phyloP scores from a whole-genome alignment of 306 rosid genomes.

The Macrotyloma uniflorum region DNA sequence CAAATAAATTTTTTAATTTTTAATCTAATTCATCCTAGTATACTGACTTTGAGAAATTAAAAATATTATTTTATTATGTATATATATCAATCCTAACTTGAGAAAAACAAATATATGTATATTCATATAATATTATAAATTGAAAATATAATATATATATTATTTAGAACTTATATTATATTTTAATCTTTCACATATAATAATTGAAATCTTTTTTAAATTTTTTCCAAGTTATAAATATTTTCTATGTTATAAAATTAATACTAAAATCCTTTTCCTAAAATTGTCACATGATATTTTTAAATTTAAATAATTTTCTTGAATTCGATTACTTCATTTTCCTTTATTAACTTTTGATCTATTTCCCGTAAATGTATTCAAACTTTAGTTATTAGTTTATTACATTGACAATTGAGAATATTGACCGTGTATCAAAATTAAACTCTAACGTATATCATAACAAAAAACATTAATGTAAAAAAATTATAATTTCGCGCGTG shows the following conservation, averaged over 20 bases:
- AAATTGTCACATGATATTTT: neutral
- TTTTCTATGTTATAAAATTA: neutral
- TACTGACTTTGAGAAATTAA: too few relatives aligned
- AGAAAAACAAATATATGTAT: neutral
- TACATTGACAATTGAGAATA: neutral
- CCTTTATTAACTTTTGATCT: neutral
- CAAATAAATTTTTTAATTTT: too few relatives aligned
- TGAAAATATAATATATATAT: too few relatives aligned
- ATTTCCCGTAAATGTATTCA: neutral
- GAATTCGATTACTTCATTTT: neutral
- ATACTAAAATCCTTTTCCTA: neutral
- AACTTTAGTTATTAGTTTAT: neutral
- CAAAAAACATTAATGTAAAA: neutral
- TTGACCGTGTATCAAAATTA: neutral
- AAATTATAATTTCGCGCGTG: too few relatives aligned
- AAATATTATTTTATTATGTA: too few relatives aligned
- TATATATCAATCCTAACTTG: neutral
- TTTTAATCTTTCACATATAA: neutral
- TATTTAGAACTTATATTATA: neutral
- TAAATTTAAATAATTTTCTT: neutral
- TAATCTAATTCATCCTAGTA: too few relatives aligned
- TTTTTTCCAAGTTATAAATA: neutral
- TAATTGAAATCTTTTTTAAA: neutral
- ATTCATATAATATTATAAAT: neutral
- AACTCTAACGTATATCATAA: neutral